These are phyloP conservation scores for Leucoagaricus sp. DNA, from an alignment of 1,284 basidiomycete species.

Conservation along the genomic window DNA sequence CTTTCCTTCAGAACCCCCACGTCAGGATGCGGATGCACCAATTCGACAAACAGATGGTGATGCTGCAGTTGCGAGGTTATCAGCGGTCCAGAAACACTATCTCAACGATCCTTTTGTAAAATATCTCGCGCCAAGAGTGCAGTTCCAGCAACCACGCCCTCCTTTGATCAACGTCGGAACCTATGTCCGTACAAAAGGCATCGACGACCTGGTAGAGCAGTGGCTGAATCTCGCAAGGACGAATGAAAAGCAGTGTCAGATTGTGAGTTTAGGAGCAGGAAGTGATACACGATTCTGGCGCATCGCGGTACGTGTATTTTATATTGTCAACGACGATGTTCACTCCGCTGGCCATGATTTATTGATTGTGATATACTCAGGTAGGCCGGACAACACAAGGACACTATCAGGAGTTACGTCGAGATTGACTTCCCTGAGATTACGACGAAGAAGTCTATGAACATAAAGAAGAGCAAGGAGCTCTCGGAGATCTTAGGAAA, in stretches of 20 bases:
- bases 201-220: slow-evolving; percentile 77
- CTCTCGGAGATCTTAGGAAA: slow-evolving; percentile 58
- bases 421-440: slow-evolving; percentile 92
- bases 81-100: slow-evolving; percentile 78
- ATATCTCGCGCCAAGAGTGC: slow-evolving; percentile 63
- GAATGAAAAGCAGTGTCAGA: slow-evolving; percentile 60
- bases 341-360: neutral
- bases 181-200: slow-evolving; percentile 78
- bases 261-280: slow-evolving; percentile 89
- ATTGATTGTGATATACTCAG: slow-evolving; percentile 19
- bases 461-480: slow-evolving; percentile 71
- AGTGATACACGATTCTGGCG: slow-evolving; percentile 95
- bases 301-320: slow-evolving; percentile 63
- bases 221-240: slow-evolving; percentile 58
- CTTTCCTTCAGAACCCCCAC: slow-evolving; percentile 18
- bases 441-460: slow-evolving; percentile 81
- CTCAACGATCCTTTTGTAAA: slow-evolving; percentile 72
- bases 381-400: slow-evolving; percentile 54
- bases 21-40: slow-evolving; percentile 38
- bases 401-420: slow-evolving; percentile 63
- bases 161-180: slow-evolving; percentile 97
- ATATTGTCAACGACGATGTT: neutral
- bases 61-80: slow-evolving; percentile 64
- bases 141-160: slow-evolving; percentile 64
- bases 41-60: slow-evolving; percentile 47